phyloP scores from a whole-genome alignment of 1,139 yeast genomes.

The Geotrichum citri-aurantii region DNA sequence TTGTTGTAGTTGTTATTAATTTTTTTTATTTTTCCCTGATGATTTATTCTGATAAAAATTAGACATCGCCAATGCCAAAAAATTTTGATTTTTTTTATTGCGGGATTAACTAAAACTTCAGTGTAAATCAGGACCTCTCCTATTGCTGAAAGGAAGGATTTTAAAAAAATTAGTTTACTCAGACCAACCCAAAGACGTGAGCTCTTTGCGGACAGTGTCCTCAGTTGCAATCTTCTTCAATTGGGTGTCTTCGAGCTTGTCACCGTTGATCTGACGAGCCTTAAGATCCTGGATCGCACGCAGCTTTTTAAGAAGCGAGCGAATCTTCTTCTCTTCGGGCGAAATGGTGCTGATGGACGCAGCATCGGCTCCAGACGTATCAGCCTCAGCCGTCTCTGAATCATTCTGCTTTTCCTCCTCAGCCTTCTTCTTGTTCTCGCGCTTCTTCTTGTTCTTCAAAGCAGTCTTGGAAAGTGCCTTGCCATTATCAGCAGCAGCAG shows the following conservation, averaged over 20 bases:
- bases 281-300: constrained; percentile 90
- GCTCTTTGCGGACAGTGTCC: constrained; percentile 66
- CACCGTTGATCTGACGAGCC: constrained; percentile 78
- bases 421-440: constrained; percentile 53
- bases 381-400: constrained; percentile 27
- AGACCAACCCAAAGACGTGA: constrained; percentile 68
- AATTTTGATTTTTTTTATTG: too few species aligned
- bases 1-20: too few species aligned
- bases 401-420: constrained; percentile 28
- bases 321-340: constrained; percentile 83
- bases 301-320: constrained; percentile 84
- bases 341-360: constrained; percentile 24
- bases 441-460: constrained; percentile 70
- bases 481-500: constrained; percentile 30
- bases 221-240: constrained; percentile 84
- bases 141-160: too few species aligned
- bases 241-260: constrained; percentile 87
- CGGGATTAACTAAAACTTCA: too few species aligned
- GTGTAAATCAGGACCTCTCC: too few species aligned
- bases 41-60: too few species aligned
- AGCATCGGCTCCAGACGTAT: constrained; percentile 26
- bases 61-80: too few species aligned
- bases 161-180: too few species aligned
- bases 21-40: too few species aligned
- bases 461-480: constrained; percentile 51